Evolutionary conservation across 1,284 basidiomycete genomes (phyloP).

Genomic region (Hypsizygus ulmarius): DNA sequence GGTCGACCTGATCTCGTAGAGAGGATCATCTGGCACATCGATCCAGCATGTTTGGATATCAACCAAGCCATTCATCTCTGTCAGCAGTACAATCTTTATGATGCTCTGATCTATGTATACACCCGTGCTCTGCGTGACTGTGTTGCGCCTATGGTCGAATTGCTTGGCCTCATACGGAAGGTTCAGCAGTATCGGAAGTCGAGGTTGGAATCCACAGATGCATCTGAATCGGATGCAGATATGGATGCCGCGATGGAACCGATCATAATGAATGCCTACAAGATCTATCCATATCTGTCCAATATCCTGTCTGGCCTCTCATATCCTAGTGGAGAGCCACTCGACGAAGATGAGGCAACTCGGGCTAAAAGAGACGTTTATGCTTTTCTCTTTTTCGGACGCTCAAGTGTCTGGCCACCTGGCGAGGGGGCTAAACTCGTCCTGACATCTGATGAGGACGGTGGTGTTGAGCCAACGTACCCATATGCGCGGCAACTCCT

Average conservation of each 20-base stretch:
- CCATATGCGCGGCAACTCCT: conserved; percentile 87
- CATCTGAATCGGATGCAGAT: conserved; percentile 29
- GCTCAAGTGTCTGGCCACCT: conserved; percentile 76
- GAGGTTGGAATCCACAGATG: conserved; percentile 31
- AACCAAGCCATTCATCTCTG: conserved; percentile 91
- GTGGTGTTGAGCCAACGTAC: conserved; percentile 74
- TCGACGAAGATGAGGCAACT: conserved; percentile 62
- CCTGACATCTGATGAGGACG: conserved; percentile 70
- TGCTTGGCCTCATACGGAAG: conserved; percentile 75
- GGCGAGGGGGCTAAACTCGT: conserved; percentile 71
- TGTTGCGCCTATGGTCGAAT: conserved; percentile 84
- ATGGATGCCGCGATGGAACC: conserved; percentile 52
- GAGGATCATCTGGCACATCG: conserved; percentile 93
- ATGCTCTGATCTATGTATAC: conserved; percentile 94
- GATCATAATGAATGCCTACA: conserved; percentile 79
- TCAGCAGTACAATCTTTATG: conserved; percentile 80
- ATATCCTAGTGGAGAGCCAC: conserved; percentile 81
- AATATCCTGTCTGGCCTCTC: conserved; percentile 81
- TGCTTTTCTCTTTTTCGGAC: conserved; percentile 80
- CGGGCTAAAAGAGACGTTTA: conserved; percentile 75
- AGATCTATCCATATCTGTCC: conserved; percentile 91
- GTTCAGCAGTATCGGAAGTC: conserved; percentile 53
- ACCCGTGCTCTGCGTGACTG: conserved; percentile 87
- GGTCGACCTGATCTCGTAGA: conserved; percentile 79
- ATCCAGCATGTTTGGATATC: conserved; percentile 88